Evolutionary conservation across 1,139 yeast genomes (phyloP).

Genomic region (Pneumocystis oryctolagi): DNA sequence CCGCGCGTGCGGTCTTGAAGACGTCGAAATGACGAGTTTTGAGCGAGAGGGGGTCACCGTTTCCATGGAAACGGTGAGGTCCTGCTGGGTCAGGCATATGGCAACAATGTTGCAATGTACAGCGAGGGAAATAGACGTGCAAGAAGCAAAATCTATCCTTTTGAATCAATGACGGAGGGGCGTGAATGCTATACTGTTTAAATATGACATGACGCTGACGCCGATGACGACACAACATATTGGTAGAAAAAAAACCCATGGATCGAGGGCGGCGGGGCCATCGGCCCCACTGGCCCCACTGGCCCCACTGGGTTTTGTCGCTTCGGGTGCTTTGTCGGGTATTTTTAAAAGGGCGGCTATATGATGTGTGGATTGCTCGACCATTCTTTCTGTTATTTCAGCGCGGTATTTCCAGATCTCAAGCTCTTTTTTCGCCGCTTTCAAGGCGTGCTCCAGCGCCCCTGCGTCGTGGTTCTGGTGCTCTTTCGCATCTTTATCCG

Average conservation of each 20-base stretch:
- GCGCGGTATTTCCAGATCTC: not conserved
- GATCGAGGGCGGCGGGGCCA: not conserved
- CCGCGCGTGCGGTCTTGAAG: slow-evolving; percentile 76
- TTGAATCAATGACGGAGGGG: not conserved
- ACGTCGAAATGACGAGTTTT: slow-evolving; percentile 41
- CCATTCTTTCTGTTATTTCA: not conserved
- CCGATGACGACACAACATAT: not conserved
- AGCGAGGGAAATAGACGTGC: not conserved
- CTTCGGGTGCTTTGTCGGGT: no score
- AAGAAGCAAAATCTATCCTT: not conserved
- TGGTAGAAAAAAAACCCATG: not conserved
- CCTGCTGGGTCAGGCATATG: not conserved
- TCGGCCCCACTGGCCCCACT: not conserved
- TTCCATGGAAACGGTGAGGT: not conserved
- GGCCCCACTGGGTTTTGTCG: not conserved
- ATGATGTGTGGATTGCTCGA: not conserved
- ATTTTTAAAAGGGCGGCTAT: not conserved
- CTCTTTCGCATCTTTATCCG: not conserved
- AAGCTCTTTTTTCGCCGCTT: not conserved
- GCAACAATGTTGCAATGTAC: not conserved
- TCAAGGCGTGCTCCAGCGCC: not conserved
- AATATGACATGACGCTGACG: not conserved
- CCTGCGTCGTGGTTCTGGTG: not conserved
- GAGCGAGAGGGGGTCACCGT: slow-evolving; percentile 4
- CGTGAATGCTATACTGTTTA: not conserved